Evolutionary conservation across 352 stramenopile genomes (phyloP).

Genomic region (Phytophthora quininea): DNA sequence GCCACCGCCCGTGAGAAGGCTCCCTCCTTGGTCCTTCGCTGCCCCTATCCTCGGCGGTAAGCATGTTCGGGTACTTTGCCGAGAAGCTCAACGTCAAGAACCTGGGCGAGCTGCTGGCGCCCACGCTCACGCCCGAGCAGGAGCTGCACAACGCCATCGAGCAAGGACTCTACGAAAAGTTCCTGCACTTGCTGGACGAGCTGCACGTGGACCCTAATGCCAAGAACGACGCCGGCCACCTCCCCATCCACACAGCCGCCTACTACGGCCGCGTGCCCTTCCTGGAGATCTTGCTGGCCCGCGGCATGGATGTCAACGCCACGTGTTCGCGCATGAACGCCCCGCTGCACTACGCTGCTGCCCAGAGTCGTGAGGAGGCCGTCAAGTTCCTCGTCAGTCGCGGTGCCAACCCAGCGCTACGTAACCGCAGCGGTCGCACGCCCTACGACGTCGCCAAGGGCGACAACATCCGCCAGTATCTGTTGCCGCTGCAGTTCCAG

Average conservation of each 20-base stretch:
- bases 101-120: slow-evolving; percentile 86
- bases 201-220: slow-evolving; percentile 70
- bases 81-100: slow-evolving; percentile 92
- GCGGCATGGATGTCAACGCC: slow-evolving; percentile 74
- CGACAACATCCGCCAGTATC: slow-evolving; percentile 83
- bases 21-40: not conserved
- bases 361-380: slow-evolving; percentile 73
- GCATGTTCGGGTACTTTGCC: slow-evolving; percentile 90
- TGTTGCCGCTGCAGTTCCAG: slow-evolving; percentile 88
- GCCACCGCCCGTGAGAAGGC: not conserved
- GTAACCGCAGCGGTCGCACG: slow-evolving; percentile 81
- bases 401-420: slow-evolving; percentile 77
- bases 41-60: not conserved
- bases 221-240: slow-evolving; percentile 74
- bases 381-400: slow-evolving; percentile 77
- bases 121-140: slow-evolving; percentile 87
- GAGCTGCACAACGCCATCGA: slow-evolving; percentile 85
- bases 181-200: slow-evolving; percentile 74
- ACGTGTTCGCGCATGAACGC: slow-evolving; percentile 74
- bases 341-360: slow-evolving; percentile 84
- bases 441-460: slow-evolving; percentile 87
- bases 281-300: slow-evolving; percentile 73
- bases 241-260: slow-evolving; percentile 84
- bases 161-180: slow-evolving; percentile 74
- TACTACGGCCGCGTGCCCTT: slow-evolving; percentile 83